phyloP scores from a whole-genome alignment of 345 rosid species.

The Eucalyptus cladocalyx region DNA sequence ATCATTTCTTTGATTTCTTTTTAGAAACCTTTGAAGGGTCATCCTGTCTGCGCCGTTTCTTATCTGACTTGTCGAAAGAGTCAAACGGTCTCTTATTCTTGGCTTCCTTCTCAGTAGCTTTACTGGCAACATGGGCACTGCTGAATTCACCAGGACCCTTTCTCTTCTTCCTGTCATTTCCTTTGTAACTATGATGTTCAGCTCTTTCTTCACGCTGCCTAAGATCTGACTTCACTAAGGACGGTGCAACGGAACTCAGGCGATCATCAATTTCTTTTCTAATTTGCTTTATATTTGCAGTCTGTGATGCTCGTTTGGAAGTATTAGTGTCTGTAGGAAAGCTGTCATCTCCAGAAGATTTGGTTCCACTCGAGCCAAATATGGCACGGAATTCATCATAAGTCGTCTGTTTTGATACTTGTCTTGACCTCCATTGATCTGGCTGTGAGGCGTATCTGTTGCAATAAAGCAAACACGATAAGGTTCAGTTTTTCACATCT shows the following conservation, averaged over 20 bases:
- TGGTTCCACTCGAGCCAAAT: slow-evolving; percentile 54
- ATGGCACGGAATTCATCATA: slow-evolving; percentile 50
- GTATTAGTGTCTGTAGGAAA: slow-evolving; percentile 26
- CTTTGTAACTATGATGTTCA: not conserved
- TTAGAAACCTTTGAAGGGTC: slow-evolving; percentile 3
- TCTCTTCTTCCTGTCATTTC: not conserved
- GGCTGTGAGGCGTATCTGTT: slow-evolving; percentile 52
- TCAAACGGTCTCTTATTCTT: slow-evolving; percentile 24
- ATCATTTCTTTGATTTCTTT: slow-evolving; percentile 20
- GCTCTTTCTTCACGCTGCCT: slow-evolving; percentile 14
- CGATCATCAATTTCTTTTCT: slow-evolving; percentile 36
- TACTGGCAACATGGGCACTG: not conserved
- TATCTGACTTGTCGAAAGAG: slow-evolving; percentile 21
- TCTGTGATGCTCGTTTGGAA: slow-evolving; percentile 25
- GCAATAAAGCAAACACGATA: not conserved
- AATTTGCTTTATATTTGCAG: slow-evolving; percentile 25
- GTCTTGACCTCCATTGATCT: slow-evolving; percentile 77
- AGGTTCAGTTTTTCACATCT: not conserved
- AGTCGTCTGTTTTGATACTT: slow-evolving; percentile 64
- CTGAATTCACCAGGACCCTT: slow-evolving; percentile 5
- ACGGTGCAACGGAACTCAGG: slow-evolving; percentile 11
- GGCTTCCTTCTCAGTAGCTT: not conserved
- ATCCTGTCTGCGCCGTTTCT: slow-evolving; percentile 24
- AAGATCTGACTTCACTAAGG: not conserved
- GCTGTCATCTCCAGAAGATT: slow-evolving; percentile 19